phyloP scores from a whole-genome alignment of 169 alveolate species.

The Plasmodium ovale region DNA sequence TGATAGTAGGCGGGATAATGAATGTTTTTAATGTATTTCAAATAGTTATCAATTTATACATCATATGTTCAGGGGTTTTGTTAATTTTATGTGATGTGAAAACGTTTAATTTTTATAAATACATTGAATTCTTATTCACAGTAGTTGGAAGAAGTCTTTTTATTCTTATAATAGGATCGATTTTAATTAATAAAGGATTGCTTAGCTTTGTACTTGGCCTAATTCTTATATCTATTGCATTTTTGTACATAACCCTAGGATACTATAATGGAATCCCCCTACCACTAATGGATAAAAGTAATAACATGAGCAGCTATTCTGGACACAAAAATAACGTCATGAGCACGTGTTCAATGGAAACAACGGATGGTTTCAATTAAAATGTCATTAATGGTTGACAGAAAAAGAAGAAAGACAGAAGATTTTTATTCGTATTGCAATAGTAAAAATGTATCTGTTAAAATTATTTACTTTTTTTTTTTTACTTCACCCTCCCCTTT shows the following conservation, averaged over 20 bases:
- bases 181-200: slow-evolving; percentile 24
- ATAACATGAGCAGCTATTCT: neutral
- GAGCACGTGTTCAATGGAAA: slow-evolving; percentile 52
- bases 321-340: slow-evolving; percentile 22
- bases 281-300: slow-evolving; percentile 31
- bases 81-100: slow-evolving; percentile 56
- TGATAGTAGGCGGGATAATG: slow-evolving; percentile 50
- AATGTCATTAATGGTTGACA: neutral
- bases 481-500: neutral
- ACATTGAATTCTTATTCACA: slow-evolving; percentile 56
- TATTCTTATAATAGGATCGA: slow-evolving; percentile 53
- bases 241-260: slow-evolving; percentile 42
- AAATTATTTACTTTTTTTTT: neutral
- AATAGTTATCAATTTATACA: slow-evolving; percentile 26
- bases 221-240: slow-evolving; percentile 8
- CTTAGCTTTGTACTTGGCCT: slow-evolving; percentile 27
- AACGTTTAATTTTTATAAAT: slow-evolving; percentile 46
- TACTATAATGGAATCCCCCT: slow-evolving; percentile 43
- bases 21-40: slow-evolving; percentile 52
- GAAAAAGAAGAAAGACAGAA: neutral
- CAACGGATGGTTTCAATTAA: slow-evolving; percentile 35
- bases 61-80: slow-evolving; percentile 49
- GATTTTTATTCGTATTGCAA: slow-evolving; percentile 10
- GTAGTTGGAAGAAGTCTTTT: slow-evolving; percentile 61
- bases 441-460: too few relatives aligned